phyloP scores from a whole-genome alignment of 148 eudicot species.

The Dianthus caryophyllus region DNA sequence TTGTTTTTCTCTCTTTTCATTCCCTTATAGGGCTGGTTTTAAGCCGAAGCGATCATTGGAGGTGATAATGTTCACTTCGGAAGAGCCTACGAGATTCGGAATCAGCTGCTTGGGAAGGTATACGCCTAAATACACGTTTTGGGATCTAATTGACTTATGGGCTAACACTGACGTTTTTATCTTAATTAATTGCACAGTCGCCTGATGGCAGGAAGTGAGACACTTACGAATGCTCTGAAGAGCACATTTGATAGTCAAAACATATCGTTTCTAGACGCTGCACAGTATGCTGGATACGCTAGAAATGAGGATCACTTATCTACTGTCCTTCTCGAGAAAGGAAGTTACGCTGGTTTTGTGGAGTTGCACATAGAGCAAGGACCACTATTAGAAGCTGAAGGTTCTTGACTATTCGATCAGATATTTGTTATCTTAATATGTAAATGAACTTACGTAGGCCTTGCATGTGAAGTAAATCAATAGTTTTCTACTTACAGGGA shows the following conservation, averaged over 20 bases:
- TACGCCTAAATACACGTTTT: background rate
- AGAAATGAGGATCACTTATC: slow-evolving; percentile 50
- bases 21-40: slow-evolving; percentile 70
- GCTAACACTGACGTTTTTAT: slow-evolving; percentile 10
- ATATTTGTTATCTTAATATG: background rate
- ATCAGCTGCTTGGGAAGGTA: slow-evolving; percentile 98
- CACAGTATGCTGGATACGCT: slow-evolving; percentile 71
- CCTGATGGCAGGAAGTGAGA: slow-evolving; percentile 76
- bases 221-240: slow-evolving; percentile 58
- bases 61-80: slow-evolving; percentile 97
- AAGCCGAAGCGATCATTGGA: slow-evolving; percentile 87
- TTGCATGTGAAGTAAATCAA: background rate
- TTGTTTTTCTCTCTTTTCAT: slow-evolving; percentile 3
- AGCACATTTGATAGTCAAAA: slow-evolving; percentile 66
- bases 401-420: slow-evolving; percentile 29
- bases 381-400: slow-evolving; percentile 88
- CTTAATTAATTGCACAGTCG: slow-evolving; percentile 56
- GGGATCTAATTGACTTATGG: background rate
- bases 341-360: slow-evolving; percentile 71
- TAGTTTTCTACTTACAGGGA: slow-evolving; percentile 34
- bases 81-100: slow-evolving; percentile 96
- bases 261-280: slow-evolving; percentile 74
- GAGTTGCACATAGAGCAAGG: slow-evolving; percentile 99
- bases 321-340: slow-evolving; percentile 45
- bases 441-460: slow-evolving; percentile 8